A percentile compares a stretch with the other conserved stretches of the same genome.
Evolutionary conservation across 2,329 filamentous ascomycete genomes (phyloP).

Genomic region (Trichothecium roseum): DNA sequence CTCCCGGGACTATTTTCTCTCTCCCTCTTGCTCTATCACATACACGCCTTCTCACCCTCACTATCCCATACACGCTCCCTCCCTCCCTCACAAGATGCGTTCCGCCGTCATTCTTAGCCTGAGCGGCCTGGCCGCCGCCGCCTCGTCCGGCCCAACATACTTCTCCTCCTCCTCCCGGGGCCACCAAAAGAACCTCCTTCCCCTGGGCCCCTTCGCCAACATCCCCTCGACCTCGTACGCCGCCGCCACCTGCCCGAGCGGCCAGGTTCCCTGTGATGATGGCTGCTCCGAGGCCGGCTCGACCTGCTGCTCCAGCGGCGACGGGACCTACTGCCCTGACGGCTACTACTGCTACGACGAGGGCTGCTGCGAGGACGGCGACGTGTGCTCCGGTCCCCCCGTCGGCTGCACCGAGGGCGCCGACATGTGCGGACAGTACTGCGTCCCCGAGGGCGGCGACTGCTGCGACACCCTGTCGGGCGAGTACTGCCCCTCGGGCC

Average conservation of each 20-base stretch:
- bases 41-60: no score
- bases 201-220: conserved; percentile 10
- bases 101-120: no score
- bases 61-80: no score
- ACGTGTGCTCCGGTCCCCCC: conserved; percentile 17
- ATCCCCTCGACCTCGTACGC: conserved; percentile 10
- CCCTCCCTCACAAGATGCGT: no score
- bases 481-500: conserved; percentile 5
- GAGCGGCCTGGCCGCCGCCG: no score
- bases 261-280: conserved; percentile 15
- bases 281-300: conserved; percentile 18
- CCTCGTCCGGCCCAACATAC: no score
- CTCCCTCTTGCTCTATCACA: no score
- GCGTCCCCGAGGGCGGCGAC: conserved; percentile 9
- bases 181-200: conserved; percentile 5
- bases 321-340: conserved; percentile 18
- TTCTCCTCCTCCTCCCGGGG: background rate
- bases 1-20: no score
- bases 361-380: conserved; percentile 22
- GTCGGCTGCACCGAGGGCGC: conserved; percentile 5
- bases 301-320: conserved; percentile 17
- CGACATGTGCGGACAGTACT: conserved; percentile 10
- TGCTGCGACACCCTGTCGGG: conserved; percentile 4
- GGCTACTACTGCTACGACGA: conserved; percentile 16
- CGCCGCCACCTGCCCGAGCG: conserved; percentile 10